Evolutionary conservation across 2,329 filamentous ascomycete genomes (phyloP).

Genomic region (Phialophora expanda): DNA sequence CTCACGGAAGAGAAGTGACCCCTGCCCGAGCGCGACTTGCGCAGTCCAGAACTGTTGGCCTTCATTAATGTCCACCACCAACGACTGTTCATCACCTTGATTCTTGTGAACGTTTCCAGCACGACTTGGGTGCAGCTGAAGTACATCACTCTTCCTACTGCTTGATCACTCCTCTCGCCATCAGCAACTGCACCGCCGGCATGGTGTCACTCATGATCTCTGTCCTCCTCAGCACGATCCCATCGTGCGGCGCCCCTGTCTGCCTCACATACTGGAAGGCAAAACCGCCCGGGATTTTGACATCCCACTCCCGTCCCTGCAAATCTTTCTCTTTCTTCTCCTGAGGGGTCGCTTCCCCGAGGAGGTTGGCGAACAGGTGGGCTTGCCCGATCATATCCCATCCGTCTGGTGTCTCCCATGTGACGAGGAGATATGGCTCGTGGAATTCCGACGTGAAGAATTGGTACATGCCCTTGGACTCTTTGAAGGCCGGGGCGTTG

Average conservation of each 20-base stretch:
- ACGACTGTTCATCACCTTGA: background rate
- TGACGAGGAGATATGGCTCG: conserved; percentile 34
- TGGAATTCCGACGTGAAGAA: conserved; percentile 34
- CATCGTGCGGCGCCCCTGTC: conserved; percentile 26
- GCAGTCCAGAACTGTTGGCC: background rate
- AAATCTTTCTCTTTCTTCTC: conserved; percentile 30
- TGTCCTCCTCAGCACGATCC: conserved; percentile 29
- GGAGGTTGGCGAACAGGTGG: conserved; percentile 30
- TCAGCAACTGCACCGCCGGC: conserved; percentile 31
- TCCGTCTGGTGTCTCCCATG: conserved; percentile 27
- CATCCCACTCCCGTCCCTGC: conserved; percentile 35
- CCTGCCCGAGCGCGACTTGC: no score
- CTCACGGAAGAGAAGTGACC: background rate
- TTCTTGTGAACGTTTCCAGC: background rate
- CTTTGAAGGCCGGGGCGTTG: conserved; percentile 23
- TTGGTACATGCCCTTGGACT: conserved; percentile 28
- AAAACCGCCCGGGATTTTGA: conserved; percentile 34
- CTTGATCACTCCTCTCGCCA: conserved; percentile 35
- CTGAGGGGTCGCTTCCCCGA: conserved; percentile 16
- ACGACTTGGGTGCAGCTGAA: no score
- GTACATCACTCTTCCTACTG: background rate
- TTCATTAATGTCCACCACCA: no score
- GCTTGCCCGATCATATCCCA: conserved; percentile 37
- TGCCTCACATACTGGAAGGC: conserved; percentile 32
- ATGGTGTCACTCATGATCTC: conserved; percentile 34